A percentile compares a stretch with the other conserved stretches of the same genome.
Evolutionary conservation across 2,329 filamentous ascomycete species (phyloP).

Genomic region (Nemania sp.): DNA sequence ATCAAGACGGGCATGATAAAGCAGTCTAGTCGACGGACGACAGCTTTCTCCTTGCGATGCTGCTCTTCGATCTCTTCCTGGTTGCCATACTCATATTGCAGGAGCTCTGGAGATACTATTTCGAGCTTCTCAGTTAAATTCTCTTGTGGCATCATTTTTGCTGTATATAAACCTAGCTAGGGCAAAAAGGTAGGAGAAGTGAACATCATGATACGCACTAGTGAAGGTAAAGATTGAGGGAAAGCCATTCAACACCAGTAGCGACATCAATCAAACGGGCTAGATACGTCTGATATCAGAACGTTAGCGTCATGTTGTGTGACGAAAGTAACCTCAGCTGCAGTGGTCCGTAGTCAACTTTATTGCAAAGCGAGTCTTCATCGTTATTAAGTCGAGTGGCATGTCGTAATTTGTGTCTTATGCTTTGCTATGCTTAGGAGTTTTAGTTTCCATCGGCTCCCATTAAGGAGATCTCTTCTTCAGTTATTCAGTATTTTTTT

Average conservation of each 20-base stretch:
- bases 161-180: neutral
- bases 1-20: slow-evolving; percentile 40
- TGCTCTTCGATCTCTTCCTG: slow-evolving; percentile 15
- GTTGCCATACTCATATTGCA: slow-evolving; percentile 8
- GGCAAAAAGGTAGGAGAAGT: no score
- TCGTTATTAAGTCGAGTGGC: neutral
- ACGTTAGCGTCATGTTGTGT: neutral
- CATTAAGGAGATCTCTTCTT: neutral
- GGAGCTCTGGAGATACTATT: slow-evolving; percentile 18
- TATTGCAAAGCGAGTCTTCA: no score
- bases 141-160: slow-evolving; percentile 13
- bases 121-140: slow-evolving; percentile 20
- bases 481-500: neutral
- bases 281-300: neutral
- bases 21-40: slow-evolving; percentile 38
- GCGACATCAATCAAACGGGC: neutral
- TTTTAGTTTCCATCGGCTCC: no score
- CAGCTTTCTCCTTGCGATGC: slow-evolving; percentile 29
- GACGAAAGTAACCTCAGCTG: neutral
- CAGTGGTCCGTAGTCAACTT: neutral
- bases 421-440: neutral
- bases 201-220: neutral
- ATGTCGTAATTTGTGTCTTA: neutral
- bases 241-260: neutral
- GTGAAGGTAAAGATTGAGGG: neutral